Evolutionary conservation across 257 asterid species (phyloP).

Genomic region (Penstemon newberryi): DNA sequence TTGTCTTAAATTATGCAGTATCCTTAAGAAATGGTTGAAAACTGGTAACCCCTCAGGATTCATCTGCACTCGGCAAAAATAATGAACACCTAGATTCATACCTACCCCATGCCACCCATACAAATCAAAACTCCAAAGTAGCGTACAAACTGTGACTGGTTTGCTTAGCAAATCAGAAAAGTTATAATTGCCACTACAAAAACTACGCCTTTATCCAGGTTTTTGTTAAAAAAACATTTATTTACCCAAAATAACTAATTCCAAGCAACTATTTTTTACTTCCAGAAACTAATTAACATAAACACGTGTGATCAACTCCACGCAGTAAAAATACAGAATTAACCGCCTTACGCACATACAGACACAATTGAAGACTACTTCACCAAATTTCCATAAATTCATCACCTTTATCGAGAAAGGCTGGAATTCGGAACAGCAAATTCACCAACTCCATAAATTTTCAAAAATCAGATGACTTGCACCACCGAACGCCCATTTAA

Average conservation of each 20-base stretch:
- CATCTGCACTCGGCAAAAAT: too few relatives aligned
- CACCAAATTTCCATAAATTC: not conserved
- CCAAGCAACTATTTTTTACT: constrained; percentile 2
- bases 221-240: not conserved
- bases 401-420: not conserved
- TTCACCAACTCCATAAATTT: constrained; percentile 21
- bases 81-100: too few relatives aligned
- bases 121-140: too few relatives aligned
- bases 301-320: not conserved
- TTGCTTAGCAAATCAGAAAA: too few relatives aligned
- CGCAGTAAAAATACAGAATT: not conserved
- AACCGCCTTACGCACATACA: constrained; percentile 1
- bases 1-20: too few relatives aligned
- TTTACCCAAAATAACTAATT: not conserved
- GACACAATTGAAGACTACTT: not conserved
- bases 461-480: constrained; percentile 1
- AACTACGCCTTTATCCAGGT: not conserved
- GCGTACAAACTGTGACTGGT: too few relatives aligned
- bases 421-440: constrained; percentile 6
- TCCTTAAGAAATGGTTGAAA: too few relatives aligned
- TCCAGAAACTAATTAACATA: not conserved
- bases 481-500: constrained; percentile 11
- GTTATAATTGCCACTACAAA: not conserved
- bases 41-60: too few relatives aligned
- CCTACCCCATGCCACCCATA: too few relatives aligned